Conservation (phyloP, 2,329 filamentous ascomycete species). For the Zasmidium angulare region DNA sequence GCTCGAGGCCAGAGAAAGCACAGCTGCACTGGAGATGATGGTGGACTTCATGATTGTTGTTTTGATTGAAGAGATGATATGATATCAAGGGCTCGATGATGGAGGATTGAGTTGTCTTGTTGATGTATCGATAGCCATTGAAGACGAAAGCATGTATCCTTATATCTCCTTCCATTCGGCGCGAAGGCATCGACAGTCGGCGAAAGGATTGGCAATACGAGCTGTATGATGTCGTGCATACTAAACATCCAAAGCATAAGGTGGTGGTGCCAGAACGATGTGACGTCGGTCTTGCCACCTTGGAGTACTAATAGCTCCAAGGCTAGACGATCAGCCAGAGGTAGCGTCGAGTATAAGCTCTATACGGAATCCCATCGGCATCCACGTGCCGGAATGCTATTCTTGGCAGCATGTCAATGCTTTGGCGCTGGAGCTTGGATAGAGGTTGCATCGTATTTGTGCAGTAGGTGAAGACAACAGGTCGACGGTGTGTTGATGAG, state of each 20-base stretch:
- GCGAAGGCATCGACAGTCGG: not conserved
- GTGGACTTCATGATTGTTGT: constrained; percentile 17
- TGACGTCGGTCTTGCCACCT: not conserved
- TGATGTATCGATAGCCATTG: not conserved
- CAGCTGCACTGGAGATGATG: constrained; percentile 8
- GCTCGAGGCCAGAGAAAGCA: constrained; percentile 25
- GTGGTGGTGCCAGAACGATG: not conserved
- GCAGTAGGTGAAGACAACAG: not conserved
- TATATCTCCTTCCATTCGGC: not conserved
- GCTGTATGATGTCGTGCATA: not conserved
- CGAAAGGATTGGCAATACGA: not conserved
- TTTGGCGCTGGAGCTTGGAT: not conserved
- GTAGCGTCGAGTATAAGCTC: not conserved
- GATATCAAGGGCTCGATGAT: not conserved
- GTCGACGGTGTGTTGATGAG: not conserved
- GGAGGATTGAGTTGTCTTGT: not conserved
- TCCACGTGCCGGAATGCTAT: not conserved
- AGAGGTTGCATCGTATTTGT: not conserved
- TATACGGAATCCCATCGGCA: not conserved
- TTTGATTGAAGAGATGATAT: not conserved
- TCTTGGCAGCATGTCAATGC: not conserved
- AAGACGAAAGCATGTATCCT: not conserved
- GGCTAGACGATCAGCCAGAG: not conserved
- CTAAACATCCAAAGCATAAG: not conserved
- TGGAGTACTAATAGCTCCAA: not conserved